Conservation (phyloP, 768 basidiomycete species). For the Rhodosporidiobolus odoratus region DNA sequence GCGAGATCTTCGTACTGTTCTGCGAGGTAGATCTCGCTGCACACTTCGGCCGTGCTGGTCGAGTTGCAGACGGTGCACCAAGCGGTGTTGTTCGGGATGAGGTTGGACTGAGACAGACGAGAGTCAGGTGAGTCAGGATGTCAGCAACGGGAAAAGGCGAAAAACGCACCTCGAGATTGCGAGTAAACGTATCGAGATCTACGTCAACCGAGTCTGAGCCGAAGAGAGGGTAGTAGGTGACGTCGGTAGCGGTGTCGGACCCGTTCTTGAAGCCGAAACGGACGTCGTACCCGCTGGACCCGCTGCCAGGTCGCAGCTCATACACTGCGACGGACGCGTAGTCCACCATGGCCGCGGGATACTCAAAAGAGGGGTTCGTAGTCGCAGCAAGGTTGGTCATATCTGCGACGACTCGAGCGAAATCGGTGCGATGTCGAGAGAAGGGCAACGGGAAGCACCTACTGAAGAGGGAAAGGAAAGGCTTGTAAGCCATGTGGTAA, state of each 20-base stretch:
- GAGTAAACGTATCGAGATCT: conserved; percentile 31
- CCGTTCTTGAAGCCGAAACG: conserved; percentile 44
- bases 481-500: conserved; percentile 78
- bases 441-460: background rate
- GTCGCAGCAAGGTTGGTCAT: conserved; percentile 56
- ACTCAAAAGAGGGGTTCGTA: background rate
- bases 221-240: conserved; percentile 39
- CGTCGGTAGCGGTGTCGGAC: conserved; percentile 20
- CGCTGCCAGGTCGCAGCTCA: conserved; percentile 37
- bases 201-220: conserved; percentile 25
- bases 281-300: conserved; percentile 29
- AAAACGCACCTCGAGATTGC: conserved; percentile 29
- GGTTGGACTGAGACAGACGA: conserved; percentile 36
- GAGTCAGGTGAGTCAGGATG: background rate
- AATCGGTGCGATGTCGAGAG: background rate
- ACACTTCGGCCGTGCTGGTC: conserved; percentile 6
- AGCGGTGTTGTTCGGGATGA: conserved; percentile 35
- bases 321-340: conserved; percentile 41
- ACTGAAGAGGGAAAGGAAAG: conserved; percentile 76
- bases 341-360: conserved; percentile 39
- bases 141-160: background rate
- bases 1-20: conserved; percentile 20
- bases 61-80: conserved; percentile 32
- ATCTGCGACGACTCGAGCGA: conserved; percentile 45
- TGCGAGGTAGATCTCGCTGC: conserved; percentile 5